Percentiles rank a stretch among this genome's conserved stretches.
Conservation (phyloP, 2,329 filamentous ascomycete genomes). For the Neonectria sp. region DNA sequence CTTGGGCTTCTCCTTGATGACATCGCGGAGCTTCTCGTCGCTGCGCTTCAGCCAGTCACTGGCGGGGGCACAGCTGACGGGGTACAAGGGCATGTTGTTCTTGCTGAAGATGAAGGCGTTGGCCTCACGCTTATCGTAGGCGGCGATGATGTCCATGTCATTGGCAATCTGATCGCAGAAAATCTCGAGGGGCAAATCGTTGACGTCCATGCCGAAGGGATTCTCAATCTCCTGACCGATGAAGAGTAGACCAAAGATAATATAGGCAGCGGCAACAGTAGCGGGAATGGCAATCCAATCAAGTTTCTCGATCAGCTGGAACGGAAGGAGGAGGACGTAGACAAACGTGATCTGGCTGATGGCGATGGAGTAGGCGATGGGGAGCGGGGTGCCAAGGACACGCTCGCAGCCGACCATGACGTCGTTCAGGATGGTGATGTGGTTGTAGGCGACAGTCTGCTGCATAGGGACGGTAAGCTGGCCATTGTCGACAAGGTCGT, state of each 20-base stretch:
- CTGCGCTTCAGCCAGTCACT: conserved; percentile 58
- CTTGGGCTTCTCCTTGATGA: conserved; percentile 59
- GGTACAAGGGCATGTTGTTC: conserved; percentile 70
- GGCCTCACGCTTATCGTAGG: conserved; percentile 56
- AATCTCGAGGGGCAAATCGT: conserved; percentile 82
- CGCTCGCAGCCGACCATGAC: conserved; percentile 81
- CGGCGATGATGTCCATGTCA: conserved; percentile 82
- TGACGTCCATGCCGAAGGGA: conserved; percentile 87
- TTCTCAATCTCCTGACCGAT: conserved; percentile 90
- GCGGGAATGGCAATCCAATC: conserved; percentile 85
- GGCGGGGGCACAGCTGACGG: conserved; percentile 61
- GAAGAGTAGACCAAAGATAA: conserved; percentile 81
- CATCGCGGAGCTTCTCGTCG: conserved; percentile 56
- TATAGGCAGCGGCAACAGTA: conserved; percentile 80
- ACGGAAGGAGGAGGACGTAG: conserved; percentile 85
- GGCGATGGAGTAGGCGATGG: conserved; percentile 86
- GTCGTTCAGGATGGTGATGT: conserved; percentile 78
- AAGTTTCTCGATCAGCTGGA: conserved; percentile 79
- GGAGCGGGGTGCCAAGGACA: conserved; percentile 85
- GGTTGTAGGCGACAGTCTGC: conserved; percentile 73
- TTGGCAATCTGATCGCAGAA: conserved; percentile 82
- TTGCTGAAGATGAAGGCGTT: conserved; percentile 51
- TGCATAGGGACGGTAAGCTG: conserved; percentile 71
- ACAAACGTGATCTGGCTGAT: conserved; percentile 91
- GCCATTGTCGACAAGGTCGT: conserved; percentile 70